phyloP scores from a whole-genome alignment of 208 protist species.

The Borovskyia barvae region DNA sequence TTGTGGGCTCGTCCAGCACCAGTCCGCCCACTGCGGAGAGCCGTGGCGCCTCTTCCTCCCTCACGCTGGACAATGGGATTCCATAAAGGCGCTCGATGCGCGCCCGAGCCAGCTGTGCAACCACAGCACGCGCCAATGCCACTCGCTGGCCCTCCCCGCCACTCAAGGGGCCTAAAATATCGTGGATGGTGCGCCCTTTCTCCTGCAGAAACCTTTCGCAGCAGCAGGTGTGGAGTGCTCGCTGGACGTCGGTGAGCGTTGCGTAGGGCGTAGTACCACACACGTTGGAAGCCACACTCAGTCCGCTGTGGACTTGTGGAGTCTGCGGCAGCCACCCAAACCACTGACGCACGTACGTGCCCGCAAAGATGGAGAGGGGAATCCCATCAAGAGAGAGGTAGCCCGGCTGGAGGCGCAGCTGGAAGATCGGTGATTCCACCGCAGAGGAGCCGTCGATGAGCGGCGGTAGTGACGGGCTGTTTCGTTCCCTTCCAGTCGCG shows the following conservation, averaged over 20 bases:
- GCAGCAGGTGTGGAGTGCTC: slow-evolving; percentile 40
- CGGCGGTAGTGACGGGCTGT: not conserved
- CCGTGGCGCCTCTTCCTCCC: not conserved
- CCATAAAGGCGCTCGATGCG: slow-evolving; percentile 14
- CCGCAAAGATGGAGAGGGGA: slow-evolving; percentile 52
- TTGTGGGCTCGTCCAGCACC: slow-evolving; percentile 90
- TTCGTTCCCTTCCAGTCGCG: not conserved
- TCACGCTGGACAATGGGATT: not conserved
- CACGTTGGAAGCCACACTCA: slow-evolving; percentile 53
- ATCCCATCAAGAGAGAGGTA: slow-evolving; percentile 45
- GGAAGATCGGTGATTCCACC: not conserved
- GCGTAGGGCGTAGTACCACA: slow-evolving; percentile 21
- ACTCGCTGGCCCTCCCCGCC: slow-evolving; percentile 93
- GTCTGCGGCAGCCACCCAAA: slow-evolving; percentile 47
- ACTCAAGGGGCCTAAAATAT: slow-evolving; percentile 52
- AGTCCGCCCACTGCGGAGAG: slow-evolving; percentile 30
- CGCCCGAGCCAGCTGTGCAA: slow-evolving; percentile 31
- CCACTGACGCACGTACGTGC: slow-evolving; percentile 49
- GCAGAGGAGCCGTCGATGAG: not conserved
- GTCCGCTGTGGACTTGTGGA: slow-evolving; percentile 26
- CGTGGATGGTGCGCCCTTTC: slow-evolving; percentile 33
- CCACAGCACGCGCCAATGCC: slow-evolving; percentile 84
- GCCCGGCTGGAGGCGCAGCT: slow-evolving; percentile 4
- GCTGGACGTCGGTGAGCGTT: slow-evolving; percentile 33
- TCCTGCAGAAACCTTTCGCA: slow-evolving; percentile 46